These are phyloP conservation scores for Hypoxylon fuscum DNA, from an alignment of 495 filamentous ascomycete genomes.

Conservation along the genomic window DNA sequence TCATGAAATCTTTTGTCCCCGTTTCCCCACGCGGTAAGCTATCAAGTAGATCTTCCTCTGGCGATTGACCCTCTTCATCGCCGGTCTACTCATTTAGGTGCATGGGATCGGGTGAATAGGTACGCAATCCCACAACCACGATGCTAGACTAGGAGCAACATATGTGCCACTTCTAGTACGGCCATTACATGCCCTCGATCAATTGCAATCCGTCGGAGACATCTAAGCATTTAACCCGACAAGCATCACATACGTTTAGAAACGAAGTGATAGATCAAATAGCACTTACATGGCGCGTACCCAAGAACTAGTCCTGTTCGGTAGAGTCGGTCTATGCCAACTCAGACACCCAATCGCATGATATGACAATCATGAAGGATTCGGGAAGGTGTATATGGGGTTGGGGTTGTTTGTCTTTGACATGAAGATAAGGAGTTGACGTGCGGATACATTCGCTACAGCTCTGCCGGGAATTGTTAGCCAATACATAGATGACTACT, in stretches of 20 bases:
- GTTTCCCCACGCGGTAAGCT: constrained; percentile 23
- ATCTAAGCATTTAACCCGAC: neutral
- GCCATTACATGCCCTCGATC: constrained; percentile 21
- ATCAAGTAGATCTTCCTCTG: neutral
- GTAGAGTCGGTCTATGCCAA: constrained; percentile 16
- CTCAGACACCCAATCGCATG: constrained; percentile 20
- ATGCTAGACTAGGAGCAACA: constrained; percentile 1
- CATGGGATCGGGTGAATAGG: neutral
- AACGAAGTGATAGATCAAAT: constrained; percentile 11
- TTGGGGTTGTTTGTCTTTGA: neutral
- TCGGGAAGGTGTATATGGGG: neutral
- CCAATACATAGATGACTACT: too few relatives aligned
- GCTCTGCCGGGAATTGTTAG: too few relatives aligned
- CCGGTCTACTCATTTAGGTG: constrained; percentile 1
- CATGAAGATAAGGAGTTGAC: constrained; percentile 6
- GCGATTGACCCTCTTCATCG: neutral
- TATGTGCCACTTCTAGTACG: constrained; percentile 19
- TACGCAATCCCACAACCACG: constrained; percentile 14
- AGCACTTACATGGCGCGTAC: constrained; percentile 11
- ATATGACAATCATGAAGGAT: neutral
- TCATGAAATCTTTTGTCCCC: constrained; percentile 5
- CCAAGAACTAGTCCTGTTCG: constrained; percentile 15
- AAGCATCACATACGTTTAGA: constrained; percentile 1
- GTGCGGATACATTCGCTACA: constrained; percentile 1
- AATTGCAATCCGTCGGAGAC: neutral